A percentile compares a stretch with the other conserved stretches of the same genome.
These are phyloP conservation scores for Phialophora chinensis DNA, from an alignment of 2,329 filamentous ascomycete species.

Conservation along the genomic window DNA sequence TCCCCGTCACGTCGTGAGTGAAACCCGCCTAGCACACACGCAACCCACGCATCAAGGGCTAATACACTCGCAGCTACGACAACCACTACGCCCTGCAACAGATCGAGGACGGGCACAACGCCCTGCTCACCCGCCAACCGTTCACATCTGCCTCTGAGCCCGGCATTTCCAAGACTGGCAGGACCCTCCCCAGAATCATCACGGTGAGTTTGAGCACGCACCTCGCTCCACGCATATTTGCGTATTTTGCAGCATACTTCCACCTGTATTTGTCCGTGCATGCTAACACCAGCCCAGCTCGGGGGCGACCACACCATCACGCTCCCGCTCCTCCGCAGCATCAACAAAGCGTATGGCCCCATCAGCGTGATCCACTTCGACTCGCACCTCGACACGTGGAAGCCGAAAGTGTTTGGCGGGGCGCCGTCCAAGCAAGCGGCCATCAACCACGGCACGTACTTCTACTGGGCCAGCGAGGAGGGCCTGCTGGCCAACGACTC, in stretches of 20 bases:
- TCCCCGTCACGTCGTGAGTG: conserved; percentile 79
- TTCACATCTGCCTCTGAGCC: conserved; percentile 69
- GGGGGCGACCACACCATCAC: conserved; percentile 55
- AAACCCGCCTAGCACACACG: neutral
- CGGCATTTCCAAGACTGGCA: conserved; percentile 73
- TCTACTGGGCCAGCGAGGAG: conserved; percentile 80
- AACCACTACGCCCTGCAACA: conserved; percentile 81
- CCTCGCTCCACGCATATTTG: no score
- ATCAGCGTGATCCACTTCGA: conserved; percentile 70
- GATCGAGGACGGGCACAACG: conserved; percentile 84
- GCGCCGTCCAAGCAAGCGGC: conserved; percentile 75
- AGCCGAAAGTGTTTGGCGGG: conserved; percentile 84
- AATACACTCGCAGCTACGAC: conserved; percentile 67
- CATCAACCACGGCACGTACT: conserved; percentile 89
- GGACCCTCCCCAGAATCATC: conserved; percentile 79
- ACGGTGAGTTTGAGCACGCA: conserved; percentile 60
- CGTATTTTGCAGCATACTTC: no score
- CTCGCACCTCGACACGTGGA: conserved; percentile 69
- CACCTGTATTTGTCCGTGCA: no score
- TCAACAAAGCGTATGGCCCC: conserved; percentile 70
- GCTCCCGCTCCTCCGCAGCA: conserved; percentile 60
- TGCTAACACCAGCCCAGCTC: conserved; percentile 47
- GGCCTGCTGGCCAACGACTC: conserved; percentile 80
- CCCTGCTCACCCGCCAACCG: conserved; percentile 72
- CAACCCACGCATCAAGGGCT: neutral